Evolutionary conservation across 805 yeast species (phyloP).

Genomic region (Metschnikowia picachoensis): DNA sequence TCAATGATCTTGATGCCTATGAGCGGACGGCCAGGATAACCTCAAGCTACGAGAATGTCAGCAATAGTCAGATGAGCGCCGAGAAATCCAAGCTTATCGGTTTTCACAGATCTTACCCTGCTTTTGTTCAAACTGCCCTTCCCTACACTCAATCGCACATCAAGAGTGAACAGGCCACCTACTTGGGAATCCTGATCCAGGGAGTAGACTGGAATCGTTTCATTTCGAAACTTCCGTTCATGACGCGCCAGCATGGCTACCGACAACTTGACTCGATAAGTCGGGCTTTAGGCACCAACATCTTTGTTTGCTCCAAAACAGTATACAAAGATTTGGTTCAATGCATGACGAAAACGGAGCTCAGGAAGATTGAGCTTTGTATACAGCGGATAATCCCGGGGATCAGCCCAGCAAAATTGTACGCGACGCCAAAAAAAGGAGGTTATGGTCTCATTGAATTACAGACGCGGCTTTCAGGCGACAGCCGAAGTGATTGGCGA

Average conservation of each 20-base stretch:
- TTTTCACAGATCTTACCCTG: not conserved
- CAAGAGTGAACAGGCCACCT: not conserved
- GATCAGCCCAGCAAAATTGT: not conserved
- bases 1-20: not conserved
- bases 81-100: not conserved
- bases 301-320: not conserved
- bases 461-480: not conserved
- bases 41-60: not conserved
- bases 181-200: not conserved
- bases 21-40: not conserved
- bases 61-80: slow-evolving; percentile 1
- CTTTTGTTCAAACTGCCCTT: not conserved
- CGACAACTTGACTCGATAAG: not conserved
- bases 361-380: not conserved
- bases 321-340: not conserved
- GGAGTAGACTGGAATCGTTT: slow-evolving; percentile 1
- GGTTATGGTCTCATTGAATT: not conserved
- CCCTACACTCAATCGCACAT: not conserved
- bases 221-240: not conserved
- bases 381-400: not conserved
- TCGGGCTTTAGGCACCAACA: not conserved
- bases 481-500: no score
- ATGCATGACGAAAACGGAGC: not conserved
- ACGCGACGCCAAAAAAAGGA: not conserved
- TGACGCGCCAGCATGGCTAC: not conserved